phyloP scores from a whole-genome alignment of 164 flowering plant species.

The Macadamia tetraphylla region DNA sequence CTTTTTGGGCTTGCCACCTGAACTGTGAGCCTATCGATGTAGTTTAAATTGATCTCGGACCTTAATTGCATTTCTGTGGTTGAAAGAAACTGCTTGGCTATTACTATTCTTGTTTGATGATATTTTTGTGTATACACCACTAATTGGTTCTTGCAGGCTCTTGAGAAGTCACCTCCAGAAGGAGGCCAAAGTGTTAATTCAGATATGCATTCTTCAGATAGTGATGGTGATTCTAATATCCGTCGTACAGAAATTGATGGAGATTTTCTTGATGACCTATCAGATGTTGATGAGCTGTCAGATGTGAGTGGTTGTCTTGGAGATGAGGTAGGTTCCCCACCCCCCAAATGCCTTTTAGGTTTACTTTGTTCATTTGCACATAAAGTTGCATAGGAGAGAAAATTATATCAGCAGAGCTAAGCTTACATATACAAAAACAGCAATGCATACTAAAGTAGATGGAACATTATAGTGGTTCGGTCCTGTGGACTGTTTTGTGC shows the following conservation, averaged over 20 bases:
- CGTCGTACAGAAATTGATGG: conserved; percentile 24
- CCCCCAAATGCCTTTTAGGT: neutral
- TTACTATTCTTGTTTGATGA: neutral
- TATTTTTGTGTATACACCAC: neutral
- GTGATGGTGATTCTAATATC: no score
- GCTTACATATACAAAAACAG: no score
- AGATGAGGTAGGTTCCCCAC: conserved; percentile 36
- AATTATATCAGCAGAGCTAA: no score
- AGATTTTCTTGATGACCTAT: conserved; percentile 38
- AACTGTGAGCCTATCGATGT: neutral
- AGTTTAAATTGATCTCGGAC: neutral
- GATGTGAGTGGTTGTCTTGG: conserved; percentile 46
- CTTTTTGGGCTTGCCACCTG: neutral
- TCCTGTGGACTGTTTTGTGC: no score
- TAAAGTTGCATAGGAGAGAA: no score
- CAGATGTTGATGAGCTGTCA: conserved; percentile 47
- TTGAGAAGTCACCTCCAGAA: conserved; percentile 44
- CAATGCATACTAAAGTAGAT: no score
- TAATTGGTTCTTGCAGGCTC: conserved; percentile 37
- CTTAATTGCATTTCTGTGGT: neutral
- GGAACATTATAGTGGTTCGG: no score
- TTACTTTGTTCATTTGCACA: no score
- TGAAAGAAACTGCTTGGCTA: neutral
- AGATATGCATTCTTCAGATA: conserved; percentile 39
- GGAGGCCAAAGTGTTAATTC: conserved; percentile 20